Base-by-base conservation (phyloP, 2,329 filamentous ascomycete genomes). In the Delphinella strobiligena region DNA sequence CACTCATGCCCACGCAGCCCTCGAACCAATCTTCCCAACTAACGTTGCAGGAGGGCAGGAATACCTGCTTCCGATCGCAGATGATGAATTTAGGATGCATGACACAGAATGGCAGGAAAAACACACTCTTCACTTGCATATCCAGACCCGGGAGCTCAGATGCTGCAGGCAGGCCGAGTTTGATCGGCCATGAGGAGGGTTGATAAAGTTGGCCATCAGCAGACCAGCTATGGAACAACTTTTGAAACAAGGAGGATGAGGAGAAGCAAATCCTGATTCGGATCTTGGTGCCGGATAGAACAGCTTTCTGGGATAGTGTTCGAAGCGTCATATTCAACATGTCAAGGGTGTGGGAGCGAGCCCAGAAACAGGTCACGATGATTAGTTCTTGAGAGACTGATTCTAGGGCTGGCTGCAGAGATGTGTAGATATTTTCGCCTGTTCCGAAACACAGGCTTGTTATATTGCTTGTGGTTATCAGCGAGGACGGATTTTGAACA, bases 11-110 rank as follows among this genome's bases (percentile, higher is more conserved):
- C 3, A 89, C 62, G 41, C 79, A 84, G 0, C 80, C 82, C 56
- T 93, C 85, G 18, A 89, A 79, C 85, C 85, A 93, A n/a, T 75
- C 61, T 58, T 91, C 85, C 82, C 82, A 91, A 52, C 81, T 87
- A 4, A 93, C 75, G 50, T 93, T 93, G 58, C 82, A 88, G 50
- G 80, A 86, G 0, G 84, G 84, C 8, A 91, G 58, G 50, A 80
- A 79, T 0, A 80, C 80, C 2, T 62, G 67, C 22, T 64, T 57
- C 1, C 79, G 70, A 54, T 93, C 85, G 1, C 89, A 59, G 11
- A 91, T 68, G 29, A 89, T 68, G 49, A 84, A 89, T 52, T 93
- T 93, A 0, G 84, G 80, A 54, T 93, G 85, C 76, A 91, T 82
- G n/a, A 93, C 80, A 51, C 82, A 85, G 44, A 91, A 78, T 0